Percentiles rank a stretch among this genome's conserved stretches.
These are phyloP conservation scores for Fusarium sp. DNA, from an alignment of 2,329 filamentous ascomycete species.

Conservation along the genomic window DNA sequence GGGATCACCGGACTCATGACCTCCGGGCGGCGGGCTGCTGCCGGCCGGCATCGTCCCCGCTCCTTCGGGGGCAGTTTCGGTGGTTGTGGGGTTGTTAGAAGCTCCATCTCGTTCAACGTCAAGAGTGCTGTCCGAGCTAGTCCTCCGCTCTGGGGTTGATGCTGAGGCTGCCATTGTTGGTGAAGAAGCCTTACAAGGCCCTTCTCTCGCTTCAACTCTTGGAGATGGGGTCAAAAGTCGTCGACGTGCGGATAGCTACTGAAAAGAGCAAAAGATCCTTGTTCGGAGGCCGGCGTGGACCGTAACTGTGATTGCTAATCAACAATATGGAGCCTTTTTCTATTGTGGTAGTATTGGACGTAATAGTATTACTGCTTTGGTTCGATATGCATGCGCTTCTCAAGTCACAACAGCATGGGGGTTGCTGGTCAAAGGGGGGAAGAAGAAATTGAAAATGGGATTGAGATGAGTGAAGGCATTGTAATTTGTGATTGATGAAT, in stretches of 20 bases:
- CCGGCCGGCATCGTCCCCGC: constrained; percentile 21
- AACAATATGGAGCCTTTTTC: not conserved
- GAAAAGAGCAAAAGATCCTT: constrained; percentile 19
- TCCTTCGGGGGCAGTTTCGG: constrained; percentile 24
- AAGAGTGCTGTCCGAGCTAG: constrained; percentile 49
- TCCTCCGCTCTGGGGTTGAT: constrained; percentile 35
- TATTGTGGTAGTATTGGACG: constrained; percentile 2
- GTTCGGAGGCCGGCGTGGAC: constrained; percentile 36
- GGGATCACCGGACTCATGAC: constrained; percentile 43
- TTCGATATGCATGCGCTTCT: constrained; percentile 5
- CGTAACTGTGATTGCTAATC: constrained; percentile 40
- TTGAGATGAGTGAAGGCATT: constrained; percentile 9
- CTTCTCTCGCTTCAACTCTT: constrained; percentile 1
- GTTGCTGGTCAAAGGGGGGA: not conserved
- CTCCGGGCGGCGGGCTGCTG: constrained; percentile 17
- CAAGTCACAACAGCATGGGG: constrained; percentile 5
- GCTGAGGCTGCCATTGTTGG: constrained; percentile 31
- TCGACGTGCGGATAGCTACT: constrained; percentile 32
- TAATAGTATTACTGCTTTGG: not conserved
- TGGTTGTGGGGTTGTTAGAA: constrained; percentile 1
- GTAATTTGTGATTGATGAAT: not conserved
- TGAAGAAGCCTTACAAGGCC: not conserved
- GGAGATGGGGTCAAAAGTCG: constrained; percentile 4
- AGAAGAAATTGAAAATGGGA: not conserved
- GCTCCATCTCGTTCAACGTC: constrained; percentile 45